phyloP scores from a whole-genome alignment of 192 early-diverging fungal genomes.

The Geranomyces michiganensis region DNA sequence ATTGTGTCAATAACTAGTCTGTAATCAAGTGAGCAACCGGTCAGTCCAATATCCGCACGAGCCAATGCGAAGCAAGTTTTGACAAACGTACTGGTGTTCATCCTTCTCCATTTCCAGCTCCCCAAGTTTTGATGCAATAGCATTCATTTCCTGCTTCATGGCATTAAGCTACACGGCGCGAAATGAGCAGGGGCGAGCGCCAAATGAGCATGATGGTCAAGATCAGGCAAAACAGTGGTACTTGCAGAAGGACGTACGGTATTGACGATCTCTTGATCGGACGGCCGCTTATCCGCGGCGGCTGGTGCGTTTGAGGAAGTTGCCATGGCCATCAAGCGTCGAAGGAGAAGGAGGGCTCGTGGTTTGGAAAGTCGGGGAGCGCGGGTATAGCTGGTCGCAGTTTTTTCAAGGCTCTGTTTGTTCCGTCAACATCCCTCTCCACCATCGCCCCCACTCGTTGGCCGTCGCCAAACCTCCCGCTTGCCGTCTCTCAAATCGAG shows the following conservation, averaged over 20 bases:
- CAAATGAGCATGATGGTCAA: too few species aligned
- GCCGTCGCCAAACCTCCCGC: too few species aligned
- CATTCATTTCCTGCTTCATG: constrained; percentile 80
- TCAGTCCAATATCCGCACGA: not conserved
- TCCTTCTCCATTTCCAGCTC: constrained; percentile 92
- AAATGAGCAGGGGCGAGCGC: not conserved
- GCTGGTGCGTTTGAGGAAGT: constrained; percentile 15
- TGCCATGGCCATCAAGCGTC: constrained; percentile 10
- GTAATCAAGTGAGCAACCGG: not conserved
- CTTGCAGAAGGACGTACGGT: constrained; percentile 33
- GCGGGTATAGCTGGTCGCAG: too few species aligned
- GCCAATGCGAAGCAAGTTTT: not conserved
- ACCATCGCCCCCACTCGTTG: too few species aligned
- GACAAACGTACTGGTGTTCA: constrained; percentile 78
- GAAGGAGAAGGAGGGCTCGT: too few species aligned
- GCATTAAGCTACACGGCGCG: constrained; percentile 56
- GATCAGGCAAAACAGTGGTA: not conserved
- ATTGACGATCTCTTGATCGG: constrained; percentile 62
- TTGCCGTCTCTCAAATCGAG: too few species aligned
- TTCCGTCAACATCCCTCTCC: too few species aligned
- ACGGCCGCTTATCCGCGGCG: constrained; percentile 50
- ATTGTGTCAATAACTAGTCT: constrained; percentile 95
- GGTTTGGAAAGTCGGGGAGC: too few species aligned
- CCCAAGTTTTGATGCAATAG: constrained; percentile 86
- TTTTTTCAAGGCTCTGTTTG: too few species aligned